Conservation (phyloP, 352 stramenopile species). For the Phytophthora tentaculata region DNA sequence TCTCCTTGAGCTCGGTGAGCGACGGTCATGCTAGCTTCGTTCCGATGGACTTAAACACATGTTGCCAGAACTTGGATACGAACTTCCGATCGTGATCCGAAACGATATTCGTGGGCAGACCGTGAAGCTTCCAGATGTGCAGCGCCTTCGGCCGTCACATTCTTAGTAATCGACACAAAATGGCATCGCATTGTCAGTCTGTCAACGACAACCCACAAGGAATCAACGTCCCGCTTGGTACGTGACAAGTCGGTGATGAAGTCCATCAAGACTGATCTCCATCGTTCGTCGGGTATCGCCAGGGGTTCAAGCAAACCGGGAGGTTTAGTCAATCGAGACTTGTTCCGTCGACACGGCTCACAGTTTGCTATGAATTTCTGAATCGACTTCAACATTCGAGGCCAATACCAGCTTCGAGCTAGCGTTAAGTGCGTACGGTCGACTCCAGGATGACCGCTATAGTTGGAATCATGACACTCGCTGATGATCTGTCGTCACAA, state of each 20-base stretch:
- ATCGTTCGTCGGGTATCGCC: fast-evolving
- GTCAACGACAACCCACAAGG: not conserved
- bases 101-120: no score
- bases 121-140: conserved; percentile 1
- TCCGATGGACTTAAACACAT: not conserved
- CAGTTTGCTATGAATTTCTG: not conserved
- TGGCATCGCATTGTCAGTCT: not conserved
- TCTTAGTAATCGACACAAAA: not conserved
- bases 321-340: no score
- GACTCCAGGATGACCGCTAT: no score
- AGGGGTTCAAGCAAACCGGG: no score
- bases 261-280: no score
- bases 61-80: not conserved
- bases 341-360: no score
- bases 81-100: not conserved
- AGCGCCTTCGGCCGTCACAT: not conserved
- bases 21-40: not conserved
- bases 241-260: not conserved
- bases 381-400: no score
- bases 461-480: no score
- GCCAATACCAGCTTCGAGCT: no score
- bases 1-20: not conserved
- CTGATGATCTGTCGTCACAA: no score
- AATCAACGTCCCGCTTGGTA: not conserved
- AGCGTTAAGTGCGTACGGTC: no score